Evolutionary conservation across 208 protist species (phyloP), one percentile per base, ranked within the genome.

Genomic region (Leishmania martiniquensis): DNA sequence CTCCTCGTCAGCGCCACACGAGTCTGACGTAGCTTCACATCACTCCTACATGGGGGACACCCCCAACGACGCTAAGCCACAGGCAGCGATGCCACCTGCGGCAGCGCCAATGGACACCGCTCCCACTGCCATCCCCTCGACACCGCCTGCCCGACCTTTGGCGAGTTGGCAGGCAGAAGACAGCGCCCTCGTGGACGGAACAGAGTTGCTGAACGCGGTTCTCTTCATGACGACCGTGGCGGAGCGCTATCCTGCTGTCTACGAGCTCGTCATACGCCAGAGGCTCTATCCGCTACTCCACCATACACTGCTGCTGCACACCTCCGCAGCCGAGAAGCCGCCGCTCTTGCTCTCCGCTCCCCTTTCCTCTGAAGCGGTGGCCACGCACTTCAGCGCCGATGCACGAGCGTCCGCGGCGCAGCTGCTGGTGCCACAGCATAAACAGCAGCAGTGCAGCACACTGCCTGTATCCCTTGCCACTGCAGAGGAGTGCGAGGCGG

Each of bases 251-350:
- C 84, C 91, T 9, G 65, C 63, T 12, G 32, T 91, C 22, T 95
- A 84, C 63, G 85, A 95, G 80, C 37, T 47, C 13, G 69, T 85
- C 29, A 51, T 92, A 25, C 65, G 83, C 42, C 73, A 72, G 42
- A 75, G 88, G 65, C 57, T 95, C 9, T 89, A 86, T 72, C 87
- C 89, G 7, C 66, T 90, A 52, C 81, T 96, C n/a, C 85, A 81
- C 52, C 76, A 82, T 55, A 82, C 83, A 4, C 51, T 93, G 37
- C 79, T 77, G 57, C 67, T 82, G 44, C 57, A 34, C 54, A 77
- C 59, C 65, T 81, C 78, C 69, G 70, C 75, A 15, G 73, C 77
- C 47, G 80, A 78, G 59, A 72, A 78, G 25, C 70, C 75, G 49
- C 74, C 45, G 68, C 59, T 79, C 32, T 84, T 67, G 75, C 74